Base-by-base conservation (phyloP, 805 yeast species). In the Yamadazyma sp. region DNA sequence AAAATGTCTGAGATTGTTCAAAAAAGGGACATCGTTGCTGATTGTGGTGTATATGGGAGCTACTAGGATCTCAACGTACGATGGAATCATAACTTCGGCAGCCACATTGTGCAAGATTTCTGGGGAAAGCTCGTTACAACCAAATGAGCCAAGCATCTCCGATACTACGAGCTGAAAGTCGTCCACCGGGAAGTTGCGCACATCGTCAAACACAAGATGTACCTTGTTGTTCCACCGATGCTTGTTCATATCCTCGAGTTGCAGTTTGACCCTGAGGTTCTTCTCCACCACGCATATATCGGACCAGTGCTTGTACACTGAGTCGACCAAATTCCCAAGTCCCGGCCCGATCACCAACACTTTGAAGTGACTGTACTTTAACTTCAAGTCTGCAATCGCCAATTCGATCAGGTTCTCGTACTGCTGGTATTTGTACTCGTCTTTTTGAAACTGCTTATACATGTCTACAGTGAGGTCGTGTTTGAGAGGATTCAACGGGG, bases 101-200 rank as follows among this genome's bases (percentile, higher is more conserved):
- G 48, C 12, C 4, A 31, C 10, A 19, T 18, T 12, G 5, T 28
- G 32, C 12, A 66, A 42, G 41, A 93, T 81, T 55, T 90, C 98
- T 0, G 98, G 97, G 6, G 86, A 73, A 12, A 87, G 67, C 55
- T 90, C 97, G 58, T 90, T 91, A 57, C 95, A 91, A 3, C 95
- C 97, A 62, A 91, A 84, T 11, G 95, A 85, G 5, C 97, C 97
- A 18, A 90, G 59, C 6, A 91, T 63, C 56, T 90, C 97, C 29
- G 95, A 83, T 1, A 91, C 71, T 6, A 89, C 73, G 28, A 90
- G 51, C 52, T 84, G 73, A 39, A 73, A 70, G 24, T 21, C 27
- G 14, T 30, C 2, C 3, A 17, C 27, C 30, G 31, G 64, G 6
- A 51, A 76, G 2, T 50, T 43, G 12, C 93, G 62, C 58, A 80